phyloP scores from a whole-genome alignment of 306 rosid species.

The Luffa aegyptiaca region DNA sequence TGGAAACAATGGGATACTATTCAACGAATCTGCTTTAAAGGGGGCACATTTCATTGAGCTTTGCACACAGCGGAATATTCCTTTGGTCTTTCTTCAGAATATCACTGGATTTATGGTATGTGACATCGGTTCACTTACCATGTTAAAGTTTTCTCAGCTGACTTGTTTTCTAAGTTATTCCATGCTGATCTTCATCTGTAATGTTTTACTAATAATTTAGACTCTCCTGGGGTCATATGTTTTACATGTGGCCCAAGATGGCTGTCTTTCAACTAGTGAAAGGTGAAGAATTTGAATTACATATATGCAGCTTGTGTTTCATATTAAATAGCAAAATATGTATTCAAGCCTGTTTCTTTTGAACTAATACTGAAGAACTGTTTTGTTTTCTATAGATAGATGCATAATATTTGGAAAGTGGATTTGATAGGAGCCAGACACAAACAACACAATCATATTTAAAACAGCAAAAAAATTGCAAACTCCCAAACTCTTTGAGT shows the following conservation, averaged over 20 bases:
- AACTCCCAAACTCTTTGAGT: background rate
- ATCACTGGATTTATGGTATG: constrained; percentile 96
- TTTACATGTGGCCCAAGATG: background rate
- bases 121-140: background rate
- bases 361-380: background rate
- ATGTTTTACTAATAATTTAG: background rate
- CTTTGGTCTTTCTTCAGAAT: constrained; percentile 92
- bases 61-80: constrained; percentile 77
- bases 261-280: background rate
- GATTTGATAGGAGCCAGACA: background rate
- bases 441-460: background rate
- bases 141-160: background rate
- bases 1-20: constrained; percentile 88
- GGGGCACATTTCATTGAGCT: constrained; percentile 95
- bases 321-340: background rate
- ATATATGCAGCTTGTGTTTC: background rate
- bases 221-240: background rate
- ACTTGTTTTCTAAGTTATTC: background rate
- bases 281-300: background rate
- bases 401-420: background rate
- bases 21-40: constrained; percentile 87
- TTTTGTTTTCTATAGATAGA: background rate
- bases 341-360: background rate
- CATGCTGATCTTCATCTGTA: background rate
- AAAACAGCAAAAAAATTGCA: background rate